These are phyloP conservation scores for Raphidocelis subcapitata DNA, from an alignment of 139 green algal species.

Conservation along the genomic window DNA sequence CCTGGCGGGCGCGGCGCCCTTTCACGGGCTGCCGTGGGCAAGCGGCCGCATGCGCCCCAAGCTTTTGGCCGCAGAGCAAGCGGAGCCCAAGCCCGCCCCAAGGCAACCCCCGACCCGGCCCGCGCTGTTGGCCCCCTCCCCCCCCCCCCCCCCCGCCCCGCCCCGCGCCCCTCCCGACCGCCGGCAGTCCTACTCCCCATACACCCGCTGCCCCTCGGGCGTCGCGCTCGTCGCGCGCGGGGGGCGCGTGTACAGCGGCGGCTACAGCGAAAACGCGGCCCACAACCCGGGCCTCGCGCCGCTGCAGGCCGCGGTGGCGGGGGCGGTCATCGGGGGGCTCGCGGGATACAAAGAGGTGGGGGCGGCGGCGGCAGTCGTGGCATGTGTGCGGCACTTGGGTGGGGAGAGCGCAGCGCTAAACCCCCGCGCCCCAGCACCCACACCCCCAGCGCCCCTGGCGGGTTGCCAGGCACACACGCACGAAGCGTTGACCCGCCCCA, in stretches of 20 bases:
- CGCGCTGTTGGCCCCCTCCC: too few species aligned
- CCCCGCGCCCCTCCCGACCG: too few species aligned
- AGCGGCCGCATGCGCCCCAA: too few species aligned
- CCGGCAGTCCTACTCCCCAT: conserved; percentile 76
- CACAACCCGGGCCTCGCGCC: conserved; percentile 86
- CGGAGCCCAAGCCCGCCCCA: too few species aligned
- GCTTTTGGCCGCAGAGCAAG: too few species aligned
- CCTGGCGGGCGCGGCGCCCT: too few species aligned
- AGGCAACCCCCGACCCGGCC: too few species aligned
- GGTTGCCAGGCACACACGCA: not conserved
- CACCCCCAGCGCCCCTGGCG: not conserved
- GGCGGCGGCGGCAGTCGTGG: too few species aligned
- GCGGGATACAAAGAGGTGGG: conserved; percentile 48
- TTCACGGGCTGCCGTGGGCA: too few species aligned
- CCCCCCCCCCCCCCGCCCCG: not conserved
- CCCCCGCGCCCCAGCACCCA: not conserved
- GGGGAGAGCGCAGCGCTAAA: not conserved
- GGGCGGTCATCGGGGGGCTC: conserved; percentile 61
- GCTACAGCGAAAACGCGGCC: conserved; percentile 78
- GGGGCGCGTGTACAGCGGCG: conserved; percentile 60
- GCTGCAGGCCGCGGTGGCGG: conserved; percentile 72
- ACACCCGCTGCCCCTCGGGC: conserved; percentile 75
- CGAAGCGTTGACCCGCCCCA: too few species aligned
- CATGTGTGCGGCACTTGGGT: not conserved
- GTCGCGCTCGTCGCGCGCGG: conserved; percentile 48